Conservation (phyloP, 2,329 filamentous ascomycete species). For the Aureobasidium sp. region DNA sequence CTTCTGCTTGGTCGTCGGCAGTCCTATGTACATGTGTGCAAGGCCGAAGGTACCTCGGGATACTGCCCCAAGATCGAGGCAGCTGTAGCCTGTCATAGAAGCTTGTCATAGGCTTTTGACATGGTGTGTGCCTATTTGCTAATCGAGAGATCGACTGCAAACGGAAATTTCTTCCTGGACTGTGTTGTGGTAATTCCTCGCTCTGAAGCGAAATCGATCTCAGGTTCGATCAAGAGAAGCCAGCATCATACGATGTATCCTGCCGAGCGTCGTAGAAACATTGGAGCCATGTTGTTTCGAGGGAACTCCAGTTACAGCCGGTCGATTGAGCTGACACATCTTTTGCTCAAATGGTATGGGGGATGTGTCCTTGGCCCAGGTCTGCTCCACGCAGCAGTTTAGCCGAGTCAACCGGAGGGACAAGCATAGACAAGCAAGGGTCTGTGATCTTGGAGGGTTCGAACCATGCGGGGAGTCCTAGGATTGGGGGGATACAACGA, state of each 20-base stretch:
- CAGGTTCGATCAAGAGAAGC: not conserved
- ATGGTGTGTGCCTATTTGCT: not conserved
- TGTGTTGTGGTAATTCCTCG: not conserved
- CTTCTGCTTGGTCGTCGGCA: not conserved
- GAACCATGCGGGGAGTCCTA: not conserved
- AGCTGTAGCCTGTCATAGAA: not conserved
- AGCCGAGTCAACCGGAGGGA: not conserved
- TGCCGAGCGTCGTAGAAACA: not conserved
- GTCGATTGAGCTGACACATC: not conserved
- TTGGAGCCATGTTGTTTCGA: not conserved
- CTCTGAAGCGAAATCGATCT: not conserved
- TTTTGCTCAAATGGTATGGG: not conserved
- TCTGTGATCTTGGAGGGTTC: not conserved
- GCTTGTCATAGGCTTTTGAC: not conserved
- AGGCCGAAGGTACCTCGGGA: not conserved
- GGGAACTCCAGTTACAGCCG: not conserved
- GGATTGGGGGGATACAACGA: not conserved
- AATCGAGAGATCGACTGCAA: not conserved
- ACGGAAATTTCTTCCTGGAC: not conserved
- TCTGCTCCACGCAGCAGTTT: not conserved
- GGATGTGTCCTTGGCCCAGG: not conserved
- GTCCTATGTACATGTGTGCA: not conserved
- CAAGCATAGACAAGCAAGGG: not conserved
- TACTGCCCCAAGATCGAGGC: not conserved
- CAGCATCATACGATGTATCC: not conserved